These are phyloP conservation scores for Myxozyma melibiosi DNA, from an alignment of 805 yeast genomes.

Conservation along the genomic window DNA sequence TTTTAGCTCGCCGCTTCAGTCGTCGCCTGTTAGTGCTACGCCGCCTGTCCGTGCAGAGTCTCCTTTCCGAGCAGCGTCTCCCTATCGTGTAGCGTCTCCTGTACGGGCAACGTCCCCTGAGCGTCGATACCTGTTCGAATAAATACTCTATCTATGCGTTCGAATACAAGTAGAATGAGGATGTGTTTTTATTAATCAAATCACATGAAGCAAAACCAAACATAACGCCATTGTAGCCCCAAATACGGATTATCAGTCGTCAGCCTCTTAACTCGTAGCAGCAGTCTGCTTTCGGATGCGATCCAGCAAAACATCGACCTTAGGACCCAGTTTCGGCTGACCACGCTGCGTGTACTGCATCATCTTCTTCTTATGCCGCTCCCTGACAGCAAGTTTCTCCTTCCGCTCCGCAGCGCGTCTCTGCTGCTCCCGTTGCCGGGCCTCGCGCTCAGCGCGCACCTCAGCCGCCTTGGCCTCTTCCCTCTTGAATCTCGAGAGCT, in stretches of 20 bases:
- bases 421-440: constrained; percentile 2
- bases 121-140: too few relatives aligned
- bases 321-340: constrained; percentile 30
- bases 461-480: constrained; percentile 21
- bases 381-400: constrained; percentile 16
- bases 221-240: neutral
- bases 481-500: constrained; percentile 16
- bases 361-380: constrained; percentile 18
- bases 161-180: too few relatives aligned
- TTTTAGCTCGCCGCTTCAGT: too few relatives aligned
- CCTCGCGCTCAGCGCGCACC: constrained; percentile 15
- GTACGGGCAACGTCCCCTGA: too few relatives aligned
- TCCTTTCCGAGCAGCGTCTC: too few relatives aligned
- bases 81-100: too few relatives aligned
- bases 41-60: too few relatives aligned
- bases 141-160: too few relatives aligned
- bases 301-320: constrained; percentile 26
- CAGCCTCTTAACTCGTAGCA: neutral
- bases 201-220: neutral
- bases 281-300: constrained; percentile 14
- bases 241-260: neutral
- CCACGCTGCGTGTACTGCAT: constrained; percentile 24
- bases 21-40: too few relatives aligned
- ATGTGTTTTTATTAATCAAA: too few relatives aligned
- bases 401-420: constrained; percentile 15